Evolutionary conservation across 345 rosid species (phyloP).

Genomic region (Linum lewisii): DNA sequence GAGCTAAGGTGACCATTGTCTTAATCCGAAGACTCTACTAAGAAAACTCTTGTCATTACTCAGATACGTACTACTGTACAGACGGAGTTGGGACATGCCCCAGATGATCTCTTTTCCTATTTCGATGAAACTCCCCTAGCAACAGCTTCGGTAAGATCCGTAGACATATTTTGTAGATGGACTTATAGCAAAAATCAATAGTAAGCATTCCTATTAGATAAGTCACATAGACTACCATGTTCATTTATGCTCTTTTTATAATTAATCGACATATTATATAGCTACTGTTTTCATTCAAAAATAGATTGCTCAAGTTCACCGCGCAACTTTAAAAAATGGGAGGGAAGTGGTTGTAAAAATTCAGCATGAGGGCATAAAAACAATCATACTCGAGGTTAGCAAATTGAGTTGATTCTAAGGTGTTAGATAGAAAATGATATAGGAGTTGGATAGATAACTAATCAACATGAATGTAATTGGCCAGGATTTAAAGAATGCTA

Average conservation of each 20-base stretch:
- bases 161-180: neutral
- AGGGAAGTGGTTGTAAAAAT: slow-evolving; percentile 90
- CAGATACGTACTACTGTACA: slow-evolving; percentile 69
- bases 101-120: slow-evolving; percentile 49
- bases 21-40: neutral
- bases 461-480: slow-evolving; percentile 7
- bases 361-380: slow-evolving; percentile 76
- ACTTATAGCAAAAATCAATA: too few relatives aligned
- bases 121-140: slow-evolving; percentile 72
- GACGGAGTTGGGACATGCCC: slow-evolving; percentile 55
- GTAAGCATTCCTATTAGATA: neutral
- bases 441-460: slow-evolving; percentile 10
- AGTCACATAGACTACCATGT: too few relatives aligned
- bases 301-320: slow-evolving; percentile 97
- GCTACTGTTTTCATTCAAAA: too few relatives aligned
- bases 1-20: neutral
- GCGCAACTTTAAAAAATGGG: slow-evolving; percentile 64
- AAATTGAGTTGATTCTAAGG: slow-evolving; percentile 16
- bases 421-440: slow-evolving; percentile 11
- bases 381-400: slow-evolving; percentile 77
- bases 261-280: too few relatives aligned
- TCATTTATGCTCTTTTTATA: too few relatives aligned
- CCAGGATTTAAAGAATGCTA: slow-evolving; percentile 88
- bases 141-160: slow-evolving; percentile 73
- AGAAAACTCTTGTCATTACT: slow-evolving; percentile 2